Conservation (phyloP, 306 rosid genomes). For the Rosa multiflora region DNA sequence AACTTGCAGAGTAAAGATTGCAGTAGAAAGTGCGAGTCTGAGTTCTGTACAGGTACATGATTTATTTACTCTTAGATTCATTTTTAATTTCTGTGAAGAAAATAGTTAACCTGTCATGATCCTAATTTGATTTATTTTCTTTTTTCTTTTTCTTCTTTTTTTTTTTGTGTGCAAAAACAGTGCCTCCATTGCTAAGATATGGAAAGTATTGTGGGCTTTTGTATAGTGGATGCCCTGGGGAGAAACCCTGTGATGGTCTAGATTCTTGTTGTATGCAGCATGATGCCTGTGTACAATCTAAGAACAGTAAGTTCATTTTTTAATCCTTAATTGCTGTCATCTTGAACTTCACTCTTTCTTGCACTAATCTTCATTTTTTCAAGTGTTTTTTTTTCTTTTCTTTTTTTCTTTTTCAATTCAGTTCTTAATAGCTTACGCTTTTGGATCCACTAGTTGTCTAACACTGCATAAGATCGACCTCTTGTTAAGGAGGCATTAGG, state of each 20-base stretch:
- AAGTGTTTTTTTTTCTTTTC: neutral
- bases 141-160: neutral
- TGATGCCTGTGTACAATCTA: slow-evolving; percentile 68
- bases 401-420: neutral
- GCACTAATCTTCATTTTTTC: neutral
- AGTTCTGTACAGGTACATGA: slow-evolving; percentile 79
- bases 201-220: slow-evolving; percentile 92
- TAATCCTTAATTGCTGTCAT: neutral
- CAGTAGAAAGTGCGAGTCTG: slow-evolving; percentile 84
- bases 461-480: neutral
- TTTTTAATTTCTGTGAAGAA: neutral
- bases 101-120: neutral
- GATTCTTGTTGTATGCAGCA: slow-evolving; percentile 94
- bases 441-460: neutral
- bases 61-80: neutral
- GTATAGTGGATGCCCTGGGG: slow-evolving; percentile 93
- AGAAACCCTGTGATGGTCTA: slow-evolving; percentile 93
- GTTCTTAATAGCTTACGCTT: neutral
- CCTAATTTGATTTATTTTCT: neutral
- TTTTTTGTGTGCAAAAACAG: slow-evolving; percentile 28
- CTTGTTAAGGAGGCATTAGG: neutral
- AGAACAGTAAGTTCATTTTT: slow-evolving; percentile 56
- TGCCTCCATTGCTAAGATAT: slow-evolving; percentile 86
- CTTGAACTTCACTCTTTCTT: neutral
- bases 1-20: slow-evolving; percentile 70